Conservation (phyloP, 345 rosid species). For the Gossypium ekmanianum region DNA sequence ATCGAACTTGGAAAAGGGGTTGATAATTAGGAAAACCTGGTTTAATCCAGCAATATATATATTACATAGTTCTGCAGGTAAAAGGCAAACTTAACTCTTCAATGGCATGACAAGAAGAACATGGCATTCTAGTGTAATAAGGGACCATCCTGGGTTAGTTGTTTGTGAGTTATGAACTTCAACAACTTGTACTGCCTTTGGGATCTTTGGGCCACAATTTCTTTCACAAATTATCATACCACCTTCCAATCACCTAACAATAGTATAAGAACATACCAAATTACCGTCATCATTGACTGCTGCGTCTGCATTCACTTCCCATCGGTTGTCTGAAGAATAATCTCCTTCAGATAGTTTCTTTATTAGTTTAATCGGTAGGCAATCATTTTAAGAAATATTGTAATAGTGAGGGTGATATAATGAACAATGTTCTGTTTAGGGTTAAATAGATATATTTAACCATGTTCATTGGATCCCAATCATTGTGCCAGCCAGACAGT, state of each 20-base stretch:
- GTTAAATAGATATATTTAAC: too few species aligned
- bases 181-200: not conserved
- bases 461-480: not conserved
- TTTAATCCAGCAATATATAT: too few species aligned
- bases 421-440: too few species aligned
- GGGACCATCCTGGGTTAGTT: not conserved
- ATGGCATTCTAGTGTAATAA: not conserved
- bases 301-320: not conserved
- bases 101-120: not conserved
- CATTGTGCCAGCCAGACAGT: not conserved
- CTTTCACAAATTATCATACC: not conserved
- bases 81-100: too few species aligned
- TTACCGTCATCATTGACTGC: not conserved
- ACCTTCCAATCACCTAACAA: not conserved
- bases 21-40: too few species aligned
- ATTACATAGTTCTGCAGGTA: too few species aligned
- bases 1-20: too few species aligned
- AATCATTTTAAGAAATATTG: too few species aligned
- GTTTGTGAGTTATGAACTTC: not conserved
- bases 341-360: too few species aligned
- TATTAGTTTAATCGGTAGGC: too few species aligned
- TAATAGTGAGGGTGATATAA: too few species aligned
- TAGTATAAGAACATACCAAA: not conserved
- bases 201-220: not conserved
- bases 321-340: not conserved